Evolutionary conservation across 163 green algal genomes (phyloP), one percentile per base, ranked within the genome.

Genomic region (Volvox carteri): DNA sequence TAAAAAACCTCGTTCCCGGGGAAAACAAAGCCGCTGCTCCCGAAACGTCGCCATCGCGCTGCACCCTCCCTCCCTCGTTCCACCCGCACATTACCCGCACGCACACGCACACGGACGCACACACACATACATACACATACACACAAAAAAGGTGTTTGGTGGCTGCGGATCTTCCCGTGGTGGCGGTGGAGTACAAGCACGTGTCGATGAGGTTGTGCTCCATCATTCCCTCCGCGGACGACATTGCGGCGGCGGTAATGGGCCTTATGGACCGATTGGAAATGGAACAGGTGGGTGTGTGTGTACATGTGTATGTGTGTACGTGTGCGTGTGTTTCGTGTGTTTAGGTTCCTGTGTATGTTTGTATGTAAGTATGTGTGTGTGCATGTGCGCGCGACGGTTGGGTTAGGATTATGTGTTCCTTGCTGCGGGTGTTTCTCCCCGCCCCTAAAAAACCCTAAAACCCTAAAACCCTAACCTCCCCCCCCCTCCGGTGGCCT

Each of bases 171-270:
- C n/a, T 67, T 62, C 90, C 86, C 0, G 19, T 93, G 8, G 12
- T 93, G 46, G 44, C 44, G 39, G 48, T 87, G 35, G 68, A 90
- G 86, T 91, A 92, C 52, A 85, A 86, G 50, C 93, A 95, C 78
- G 78, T 95, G 41, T 81, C 90, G 41, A 90, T 95, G 93, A 87
- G 92, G 28, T 89, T 93, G 84, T 90, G 84, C 83, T 80, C 60
- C 14, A 80, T 87, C 84, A 86, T 95, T 9, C 93, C 93, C 44
- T 91, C 86, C 2, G 86, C 77, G 33, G 86, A 83, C 28, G 81
- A 92, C 72, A 83, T 92, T 30, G 85, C 90, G 23, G 85, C 46
- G 9, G 72, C 21, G 25, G 79, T 85, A 23, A 39, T 90, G 23
- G n/a, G 62, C 42, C 41, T 77, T 30, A 41, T 93, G 76, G 85